Conservation (phyloP, 1,139 yeast species). For the Saccharomycopsis hybrid region DNA sequence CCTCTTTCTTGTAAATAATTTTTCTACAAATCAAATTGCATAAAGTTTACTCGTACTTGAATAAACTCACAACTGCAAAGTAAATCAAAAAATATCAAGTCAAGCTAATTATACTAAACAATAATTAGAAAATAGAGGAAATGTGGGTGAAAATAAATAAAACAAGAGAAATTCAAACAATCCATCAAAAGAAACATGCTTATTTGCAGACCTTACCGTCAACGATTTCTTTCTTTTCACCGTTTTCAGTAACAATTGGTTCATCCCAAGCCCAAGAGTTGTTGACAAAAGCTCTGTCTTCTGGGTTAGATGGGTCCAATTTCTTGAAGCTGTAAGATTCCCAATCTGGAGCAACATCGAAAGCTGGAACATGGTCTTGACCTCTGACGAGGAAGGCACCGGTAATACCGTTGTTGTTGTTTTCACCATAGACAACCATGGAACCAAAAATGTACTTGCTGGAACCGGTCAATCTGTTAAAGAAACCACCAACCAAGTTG, state of each 20-base stretch:
- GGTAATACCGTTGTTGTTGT: slow-evolving; percentile 95
- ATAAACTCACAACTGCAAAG: too few species aligned
- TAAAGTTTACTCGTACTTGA: too few species aligned
- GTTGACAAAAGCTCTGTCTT: slow-evolving; percentile 61
- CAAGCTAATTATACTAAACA: too few species aligned
- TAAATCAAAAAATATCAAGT: too few species aligned
- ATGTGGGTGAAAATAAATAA: background rate
- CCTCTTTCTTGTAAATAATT: too few species aligned
- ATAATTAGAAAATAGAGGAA: background rate
- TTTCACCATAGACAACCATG: slow-evolving; percentile 94
- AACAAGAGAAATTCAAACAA: background rate
- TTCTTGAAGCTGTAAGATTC: slow-evolving; percentile 71
- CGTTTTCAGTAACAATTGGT: slow-evolving; percentile 60
- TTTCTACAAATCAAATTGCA: too few species aligned
- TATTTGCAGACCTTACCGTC: slow-evolving; percentile 84
- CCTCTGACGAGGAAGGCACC: slow-evolving; percentile 97
- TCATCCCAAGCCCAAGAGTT: slow-evolving; percentile 86
- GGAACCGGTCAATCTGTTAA: slow-evolving; percentile 89
- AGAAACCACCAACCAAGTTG: slow-evolving; percentile 98
- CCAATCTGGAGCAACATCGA: slow-evolving; percentile 99
- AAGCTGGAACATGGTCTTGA: slow-evolving; percentile 84
- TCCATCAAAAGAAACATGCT: slow-evolving; percentile 14
- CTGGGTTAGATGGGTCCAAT: slow-evolving; percentile 62
- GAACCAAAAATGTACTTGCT: slow-evolving; percentile 92
- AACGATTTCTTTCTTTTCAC: slow-evolving; percentile 61